Evolutionary conservation across 495 filamentous ascomycete species (phyloP).

Genomic region (Penicillium parvum): DNA sequence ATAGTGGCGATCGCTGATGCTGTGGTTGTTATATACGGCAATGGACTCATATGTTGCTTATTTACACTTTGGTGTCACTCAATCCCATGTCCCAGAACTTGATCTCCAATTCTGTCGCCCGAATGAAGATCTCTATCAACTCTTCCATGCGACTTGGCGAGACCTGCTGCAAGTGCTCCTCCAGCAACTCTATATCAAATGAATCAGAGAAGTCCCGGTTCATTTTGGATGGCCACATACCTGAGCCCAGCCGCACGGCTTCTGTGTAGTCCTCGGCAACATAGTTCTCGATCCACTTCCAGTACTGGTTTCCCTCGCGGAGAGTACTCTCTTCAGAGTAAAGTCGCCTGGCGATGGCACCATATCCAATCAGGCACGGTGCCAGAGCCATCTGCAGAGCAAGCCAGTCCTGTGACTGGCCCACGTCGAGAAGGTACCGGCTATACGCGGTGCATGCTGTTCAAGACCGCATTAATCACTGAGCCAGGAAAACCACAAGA

Average conservation of each 20-base stretch:
- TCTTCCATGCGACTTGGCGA: constrained; percentile 74
- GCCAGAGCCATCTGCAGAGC: constrained; percentile 77
- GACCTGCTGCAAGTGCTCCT: constrained; percentile 63
- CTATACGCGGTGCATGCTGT: constrained; percentile 47
- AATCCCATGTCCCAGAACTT: constrained; percentile 85
- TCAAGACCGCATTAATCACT: constrained; percentile 23
- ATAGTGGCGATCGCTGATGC: too few relatives aligned
- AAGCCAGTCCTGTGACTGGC: constrained; percentile 79
- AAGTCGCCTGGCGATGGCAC: constrained; percentile 65
- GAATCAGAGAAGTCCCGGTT: constrained; percentile 16
- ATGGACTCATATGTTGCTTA: neutral
- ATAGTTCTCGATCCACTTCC: constrained; percentile 87
- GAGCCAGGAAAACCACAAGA: too few relatives aligned
- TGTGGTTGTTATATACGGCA: too few relatives aligned
- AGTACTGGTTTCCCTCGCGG: constrained; percentile 72
- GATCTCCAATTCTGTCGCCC: constrained; percentile 86
- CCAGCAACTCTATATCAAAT: constrained; percentile 55
- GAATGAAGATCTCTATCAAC: constrained; percentile 75
- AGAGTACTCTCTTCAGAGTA: constrained; percentile 49
- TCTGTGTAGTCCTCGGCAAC: constrained; percentile 69
- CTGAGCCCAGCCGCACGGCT: constrained; percentile 62
- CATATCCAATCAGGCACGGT: constrained; percentile 84
- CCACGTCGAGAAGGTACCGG: constrained; percentile 84
- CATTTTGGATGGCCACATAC: constrained; percentile 38
- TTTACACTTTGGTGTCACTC: constrained; percentile 26